These are phyloP conservation scores for Tolypocladium ophioglossoides DNA, from an alignment of 2,329 filamentous ascomycete species.

Conservation along the genomic window DNA sequence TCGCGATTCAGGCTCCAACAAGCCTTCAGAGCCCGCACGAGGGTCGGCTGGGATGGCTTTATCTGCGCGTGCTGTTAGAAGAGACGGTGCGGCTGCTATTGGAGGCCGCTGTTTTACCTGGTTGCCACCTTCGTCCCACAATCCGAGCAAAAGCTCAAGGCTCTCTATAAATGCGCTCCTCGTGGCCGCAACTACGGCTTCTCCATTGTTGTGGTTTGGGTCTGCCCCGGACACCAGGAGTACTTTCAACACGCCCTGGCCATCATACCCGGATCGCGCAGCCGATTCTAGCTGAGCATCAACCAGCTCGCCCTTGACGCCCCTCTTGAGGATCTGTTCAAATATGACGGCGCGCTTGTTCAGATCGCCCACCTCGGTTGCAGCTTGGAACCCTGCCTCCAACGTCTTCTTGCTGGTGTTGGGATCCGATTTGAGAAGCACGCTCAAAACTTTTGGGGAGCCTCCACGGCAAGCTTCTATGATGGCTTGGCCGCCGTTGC, in stretches of 20 bases:
- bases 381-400: slow-evolving; percentile 42
- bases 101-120: slow-evolving; percentile 22
- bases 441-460: slow-evolving; percentile 34
- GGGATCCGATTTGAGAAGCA: slow-evolving; percentile 34
- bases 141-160: slow-evolving; percentile 39
- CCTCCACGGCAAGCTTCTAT: slow-evolving; percentile 44
- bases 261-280: slow-evolving; percentile 38
- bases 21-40: slow-evolving; percentile 41
- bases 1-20: slow-evolving; percentile 40
- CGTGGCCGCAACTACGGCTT: slow-evolving; percentile 44
- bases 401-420: slow-evolving; percentile 31
- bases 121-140: slow-evolving; percentile 27
- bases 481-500: slow-evolving; percentile 41
- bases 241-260: slow-evolving; percentile 36
- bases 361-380: slow-evolving; percentile 40
- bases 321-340: slow-evolving; percentile 36
- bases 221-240: slow-evolving; percentile 43
- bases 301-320: slow-evolving; percentile 38
- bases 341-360: slow-evolving; percentile 38
- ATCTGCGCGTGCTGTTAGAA: slow-evolving; percentile 19
- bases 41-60: slow-evolving; percentile 34
- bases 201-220: slow-evolving; percentile 43
- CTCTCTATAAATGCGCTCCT: slow-evolving; percentile 38
- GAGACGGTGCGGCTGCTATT: too few relatives aligned
- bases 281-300: slow-evolving; percentile 43